Evolutionary conservation across 805 yeast species (phyloP).

Genomic region (Nakazawaea siamensis): DNA sequence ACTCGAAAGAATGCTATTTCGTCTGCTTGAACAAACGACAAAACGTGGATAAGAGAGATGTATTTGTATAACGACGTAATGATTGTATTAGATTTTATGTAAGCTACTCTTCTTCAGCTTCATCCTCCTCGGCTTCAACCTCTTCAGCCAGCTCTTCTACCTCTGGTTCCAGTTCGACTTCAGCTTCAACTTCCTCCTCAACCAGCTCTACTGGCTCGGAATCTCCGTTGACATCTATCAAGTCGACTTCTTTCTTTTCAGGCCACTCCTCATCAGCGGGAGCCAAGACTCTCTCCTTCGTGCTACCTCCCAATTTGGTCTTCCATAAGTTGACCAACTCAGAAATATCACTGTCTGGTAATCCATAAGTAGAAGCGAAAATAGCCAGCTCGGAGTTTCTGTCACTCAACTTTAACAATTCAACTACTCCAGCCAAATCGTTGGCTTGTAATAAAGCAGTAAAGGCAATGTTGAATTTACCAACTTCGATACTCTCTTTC

Average conservation of each 20-base stretch:
- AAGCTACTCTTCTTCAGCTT: background rate
- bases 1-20: slow-evolving; percentile 78
- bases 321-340: slow-evolving; percentile 62
- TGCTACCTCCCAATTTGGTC: slow-evolving; percentile 36
- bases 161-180: background rate
- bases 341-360: slow-evolving; percentile 31
- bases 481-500: slow-evolving; percentile 54
- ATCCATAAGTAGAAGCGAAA: slow-evolving; percentile 61
- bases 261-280: slow-evolving; percentile 24
- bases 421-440: slow-evolving; percentile 53
- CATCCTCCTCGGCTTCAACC: background rate
- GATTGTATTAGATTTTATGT: background rate
- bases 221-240: slow-evolving; percentile 32
- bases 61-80: slow-evolving; percentile 22
- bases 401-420: slow-evolving; percentile 57
- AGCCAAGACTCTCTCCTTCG: slow-evolving; percentile 47
- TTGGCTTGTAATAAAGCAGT: slow-evolving; percentile 86
- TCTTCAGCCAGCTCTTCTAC: background rate
- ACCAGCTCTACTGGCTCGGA: slow-evolving; percentile 3
- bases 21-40: slow-evolving; percentile 49
- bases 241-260: slow-evolving; percentile 18
- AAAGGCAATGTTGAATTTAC: slow-evolving; percentile 86
- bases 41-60: slow-evolving; percentile 31
- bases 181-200: slow-evolving; percentile 1
- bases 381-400: slow-evolving; percentile 82